A percentile compares a stretch with the other conserved stretches of the same genome.
Evolutionary conservation across 805 yeast species (phyloP).

Genomic region (Vanderwaltozyma tropicalis): DNA sequence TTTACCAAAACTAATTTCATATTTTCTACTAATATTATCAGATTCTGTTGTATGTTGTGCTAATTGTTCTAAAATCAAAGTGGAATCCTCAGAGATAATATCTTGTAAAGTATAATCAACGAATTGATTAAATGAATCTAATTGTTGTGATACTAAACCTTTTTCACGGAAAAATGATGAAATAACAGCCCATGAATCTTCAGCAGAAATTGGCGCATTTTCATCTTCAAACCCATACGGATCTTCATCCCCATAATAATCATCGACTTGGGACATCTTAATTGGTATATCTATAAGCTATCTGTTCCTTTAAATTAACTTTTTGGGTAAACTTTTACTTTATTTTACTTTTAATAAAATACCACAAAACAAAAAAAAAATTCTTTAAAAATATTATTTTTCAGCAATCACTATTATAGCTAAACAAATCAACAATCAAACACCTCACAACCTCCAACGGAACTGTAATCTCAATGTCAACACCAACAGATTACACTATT

Average conservation of each 20-base stretch:
- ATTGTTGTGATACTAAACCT: constrained; percentile 94
- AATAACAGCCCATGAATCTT: constrained; percentile 98
- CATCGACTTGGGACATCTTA: constrained; percentile 7
- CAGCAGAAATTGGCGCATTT: constrained; percentile 74
- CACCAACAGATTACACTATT: too few species aligned
- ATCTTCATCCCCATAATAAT: constrained; percentile 38
- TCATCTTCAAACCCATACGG: constrained; percentile 67
- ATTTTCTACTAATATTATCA: constrained; percentile 84
- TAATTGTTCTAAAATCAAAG: constrained; percentile 90
- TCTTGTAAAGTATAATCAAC: constrained; percentile 95
- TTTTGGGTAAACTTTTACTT: too few species aligned
- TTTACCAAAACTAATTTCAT: constrained; percentile 95
- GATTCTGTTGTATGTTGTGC: constrained; percentile 92
- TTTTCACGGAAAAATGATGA: constrained; percentile 92
- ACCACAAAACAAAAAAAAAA: too few species aligned
- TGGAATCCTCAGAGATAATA: constrained; percentile 90
- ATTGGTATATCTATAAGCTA: too few species aligned
- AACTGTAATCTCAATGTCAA: too few species aligned
- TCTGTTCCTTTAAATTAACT: too few species aligned
- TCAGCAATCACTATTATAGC: too few species aligned
- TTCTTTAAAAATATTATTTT: too few species aligned
- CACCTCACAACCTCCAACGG: too few species aligned
- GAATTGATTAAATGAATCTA: constrained; percentile 96
- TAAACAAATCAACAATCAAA: too few species aligned
- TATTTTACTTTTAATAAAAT: not conserved